Evolutionary conservation across 495 filamentous ascomycete genomes (phyloP), one percentile per base, ranked within the genome.

Genomic region (Xylaria intraflava): DNA sequence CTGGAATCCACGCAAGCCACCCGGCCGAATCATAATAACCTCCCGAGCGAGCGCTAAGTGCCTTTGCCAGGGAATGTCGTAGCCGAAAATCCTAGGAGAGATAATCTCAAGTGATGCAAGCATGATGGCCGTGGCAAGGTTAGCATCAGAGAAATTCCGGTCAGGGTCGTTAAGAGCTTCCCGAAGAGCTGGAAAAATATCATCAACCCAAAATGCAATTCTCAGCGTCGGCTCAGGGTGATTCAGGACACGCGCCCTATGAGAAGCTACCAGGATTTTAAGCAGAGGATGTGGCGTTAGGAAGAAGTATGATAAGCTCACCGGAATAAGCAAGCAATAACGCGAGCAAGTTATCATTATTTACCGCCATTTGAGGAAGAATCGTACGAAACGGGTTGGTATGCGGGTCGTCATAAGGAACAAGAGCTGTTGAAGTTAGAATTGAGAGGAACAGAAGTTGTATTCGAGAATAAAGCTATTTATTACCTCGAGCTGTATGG

Each of bases 101-200:
- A 95, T 84, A 38, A 95, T 94, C 58, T 95, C 86, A 42, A 93
- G 73, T 0, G 89, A 92, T 6, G 89, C 79, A 29, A 95, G 74
- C 87, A 95, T 88, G 50, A 95, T 90, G 2, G 89, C 87, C 0
- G 89, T 88, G 9, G 89, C 87, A 17, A 95, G 74, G 56, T 87
- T 89, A 33, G 80, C 79, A 62, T 90, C 83, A 17, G 85, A 83
- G 40, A 89, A 83, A 30, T 75, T 77, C 40, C 64, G 63, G 42
- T 57, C 65, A 11, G 84, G 80, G 55, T 85, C 75, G 58, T 81
- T 77, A 23, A 93, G 73, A 8, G 86, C 85, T 30, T 81, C 65
- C 26, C 85, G 79, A 20, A 95, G 77, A 19, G 83, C 78, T 0
- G 85, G 84, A 52, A 95, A 89, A 11, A 92, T 87, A 57, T 87